These are phyloP conservation scores for Monosporozyma siamensis DNA, from an alignment of 805 yeast species.

Conservation along the genomic window DNA sequence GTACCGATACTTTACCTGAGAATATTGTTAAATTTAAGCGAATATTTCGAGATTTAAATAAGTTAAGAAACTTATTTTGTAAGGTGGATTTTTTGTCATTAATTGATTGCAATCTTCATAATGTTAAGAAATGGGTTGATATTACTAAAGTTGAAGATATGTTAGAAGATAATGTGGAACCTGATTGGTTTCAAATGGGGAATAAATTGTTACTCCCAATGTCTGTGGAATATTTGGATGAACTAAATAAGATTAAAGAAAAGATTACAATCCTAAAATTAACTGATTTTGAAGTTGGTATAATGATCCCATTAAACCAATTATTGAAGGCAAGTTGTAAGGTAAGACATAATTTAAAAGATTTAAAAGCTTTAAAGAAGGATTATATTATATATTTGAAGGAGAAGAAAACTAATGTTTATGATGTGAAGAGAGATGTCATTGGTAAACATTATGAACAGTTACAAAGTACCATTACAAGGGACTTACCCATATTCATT, in stretches of 20 bases:
- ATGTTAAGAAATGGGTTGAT: conserved; percentile 23
- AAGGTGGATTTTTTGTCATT: conserved; percentile 14
- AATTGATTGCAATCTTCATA: conserved; percentile 13
- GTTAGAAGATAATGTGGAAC: conserved; percentile 9
- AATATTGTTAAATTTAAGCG: conserved; percentile 17
- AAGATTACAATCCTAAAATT: conserved; percentile 21
- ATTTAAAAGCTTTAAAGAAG: conserved; percentile 26
- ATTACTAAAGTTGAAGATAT: conserved; percentile 21
- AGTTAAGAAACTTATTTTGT: conserved; percentile 6
- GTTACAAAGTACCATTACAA: conserved; percentile 22
- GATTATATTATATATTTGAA: conserved; percentile 27
- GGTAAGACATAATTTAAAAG: conserved; percentile 23
- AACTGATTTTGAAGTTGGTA: conserved; percentile 20
- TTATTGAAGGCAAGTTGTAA: conserved; percentile 19
- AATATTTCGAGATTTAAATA: conserved; percentile 1
- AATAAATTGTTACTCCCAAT: conserved; percentile 20
- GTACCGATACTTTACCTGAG: conserved; percentile 13
- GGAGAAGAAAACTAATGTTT: conserved; percentile 15
- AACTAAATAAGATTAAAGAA: conserved; percentile 23
- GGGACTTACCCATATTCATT: conserved; percentile 27
- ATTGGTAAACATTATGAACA: conserved; percentile 23
- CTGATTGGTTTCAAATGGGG: neutral
- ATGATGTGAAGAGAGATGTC: conserved; percentile 23
- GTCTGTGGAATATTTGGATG: conserved; percentile 23
- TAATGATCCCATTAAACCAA: conserved; percentile 24